phyloP scores from a whole-genome alignment of 495 filamentous ascomycete genomes.

The Aspergillus mulundensis region DNA sequence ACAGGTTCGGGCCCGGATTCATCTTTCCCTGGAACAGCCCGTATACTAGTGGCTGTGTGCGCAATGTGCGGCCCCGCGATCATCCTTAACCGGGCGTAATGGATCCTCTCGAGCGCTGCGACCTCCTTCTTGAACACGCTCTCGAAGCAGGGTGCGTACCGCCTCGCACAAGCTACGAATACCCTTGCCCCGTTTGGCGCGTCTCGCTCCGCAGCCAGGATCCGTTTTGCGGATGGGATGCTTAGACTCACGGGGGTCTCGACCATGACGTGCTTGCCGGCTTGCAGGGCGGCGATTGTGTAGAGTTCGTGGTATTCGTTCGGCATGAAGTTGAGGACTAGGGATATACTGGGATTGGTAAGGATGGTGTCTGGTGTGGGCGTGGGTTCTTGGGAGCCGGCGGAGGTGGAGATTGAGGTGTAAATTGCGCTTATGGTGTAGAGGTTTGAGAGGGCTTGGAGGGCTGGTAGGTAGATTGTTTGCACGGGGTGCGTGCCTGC shows the following conservation, averaged over 20 bases:
- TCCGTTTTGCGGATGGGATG: conserved; percentile 33
- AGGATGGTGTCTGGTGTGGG: conserved; percentile 12
- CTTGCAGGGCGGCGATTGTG: conserved; percentile 45
- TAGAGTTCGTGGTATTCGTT: conserved; percentile 49
- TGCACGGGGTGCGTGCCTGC: conserved; percentile 42
- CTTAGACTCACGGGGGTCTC: conserved; percentile 51
- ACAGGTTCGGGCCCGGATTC: background rate
- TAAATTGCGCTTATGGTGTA: conserved; percentile 41
- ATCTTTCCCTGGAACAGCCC: background rate
- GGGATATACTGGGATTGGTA: conserved; percentile 32
- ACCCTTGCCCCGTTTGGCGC: conserved; percentile 31
- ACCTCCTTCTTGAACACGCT: conserved; percentile 48
- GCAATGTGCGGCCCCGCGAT: conserved; percentile 43
- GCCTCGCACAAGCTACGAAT: conserved; percentile 53
- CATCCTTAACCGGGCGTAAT: conserved; percentile 51
- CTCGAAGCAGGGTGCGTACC: conserved; percentile 50
- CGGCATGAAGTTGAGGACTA: conserved; percentile 49
- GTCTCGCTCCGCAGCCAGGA: conserved; percentile 35
- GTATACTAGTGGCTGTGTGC: conserved; percentile 19
- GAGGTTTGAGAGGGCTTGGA: conserved; percentile 35
- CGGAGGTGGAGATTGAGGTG: conserved; percentile 27
- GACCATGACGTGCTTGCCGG: conserved; percentile 52
- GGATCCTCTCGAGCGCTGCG: conserved; percentile 37
- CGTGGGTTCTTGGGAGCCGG: background rate
- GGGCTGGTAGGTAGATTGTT: conserved; percentile 46